Conservation (phyloP, 805 yeast genomes). For the Yamadazyma kitorensis region DNA sequence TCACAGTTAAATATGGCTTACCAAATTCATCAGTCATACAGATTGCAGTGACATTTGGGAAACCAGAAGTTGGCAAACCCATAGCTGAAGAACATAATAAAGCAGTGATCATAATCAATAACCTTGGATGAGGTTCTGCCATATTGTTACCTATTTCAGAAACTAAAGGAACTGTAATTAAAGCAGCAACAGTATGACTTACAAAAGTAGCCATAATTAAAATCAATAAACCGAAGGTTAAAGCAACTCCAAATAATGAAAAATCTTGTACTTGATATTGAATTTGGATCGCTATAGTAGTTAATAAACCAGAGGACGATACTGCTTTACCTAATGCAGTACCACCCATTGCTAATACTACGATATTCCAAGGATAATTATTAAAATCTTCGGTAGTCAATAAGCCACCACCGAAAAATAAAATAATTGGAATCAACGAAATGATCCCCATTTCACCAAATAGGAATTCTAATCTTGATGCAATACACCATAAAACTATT, state of each 20-base stretch:
- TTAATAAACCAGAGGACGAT: conserved; percentile 80
- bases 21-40: conserved; percentile 93
- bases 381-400: conserved; percentile 88
- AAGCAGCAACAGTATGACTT: conserved; percentile 95
- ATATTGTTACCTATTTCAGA: conserved; percentile 80
- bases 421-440: conserved; percentile 83
- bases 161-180: conserved; percentile 87
- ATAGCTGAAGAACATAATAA: conserved; percentile 88
- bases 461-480: conserved; percentile 64
- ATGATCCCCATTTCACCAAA: conserved; percentile 98
- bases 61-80: conserved; percentile 97
- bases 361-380: conserved; percentile 95
- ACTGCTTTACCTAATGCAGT: conserved; percentile 94
- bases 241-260: conserved; percentile 67
- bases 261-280: conserved; percentile 63
- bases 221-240: conserved; percentile 79
- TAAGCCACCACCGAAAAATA: conserved; percentile 90
- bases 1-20: conserved; percentile 81
- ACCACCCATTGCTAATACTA: conserved; percentile 97
- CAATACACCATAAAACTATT: conserved; percentile 85
- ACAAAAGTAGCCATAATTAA: conserved; percentile 90
- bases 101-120: conserved; percentile 66
- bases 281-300: conserved; percentile 71
- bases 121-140: conserved; percentile 78
- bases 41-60: conserved; percentile 96